Evolutionary conservation across 1,284 basidiomycete genomes (phyloP).

Genomic region (Butyriboletus appendiculatus): DNA sequence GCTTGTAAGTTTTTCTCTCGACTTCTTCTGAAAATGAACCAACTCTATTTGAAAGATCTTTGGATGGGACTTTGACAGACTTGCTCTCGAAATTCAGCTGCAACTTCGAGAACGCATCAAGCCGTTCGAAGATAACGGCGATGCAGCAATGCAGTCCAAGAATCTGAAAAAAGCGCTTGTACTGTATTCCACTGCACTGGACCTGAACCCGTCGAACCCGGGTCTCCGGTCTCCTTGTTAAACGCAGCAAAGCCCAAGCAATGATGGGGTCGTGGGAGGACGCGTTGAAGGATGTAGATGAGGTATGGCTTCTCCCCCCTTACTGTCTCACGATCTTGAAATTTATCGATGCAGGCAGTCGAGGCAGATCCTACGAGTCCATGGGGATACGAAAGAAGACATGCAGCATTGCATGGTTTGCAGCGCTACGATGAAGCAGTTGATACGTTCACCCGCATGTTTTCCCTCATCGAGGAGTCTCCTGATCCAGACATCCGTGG

Average conservation of each 20-base stretch:
- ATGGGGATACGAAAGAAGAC: slow-evolving; percentile 5
- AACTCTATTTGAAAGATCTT: slow-evolving; percentile 5
- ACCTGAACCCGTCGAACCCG: not conserved
- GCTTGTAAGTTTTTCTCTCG: not conserved
- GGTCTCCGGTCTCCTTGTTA: slow-evolving; percentile 7
- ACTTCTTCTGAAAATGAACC: not conserved
- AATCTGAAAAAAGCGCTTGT: not conserved
- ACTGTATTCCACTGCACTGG: slow-evolving; percentile 1
- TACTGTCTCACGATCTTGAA: not conserved
- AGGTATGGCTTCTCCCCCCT: not conserved
- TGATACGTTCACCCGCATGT: not conserved
- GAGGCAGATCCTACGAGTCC: not conserved
- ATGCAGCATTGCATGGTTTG: slow-evolving; percentile 2
- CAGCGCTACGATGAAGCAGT: slow-evolving; percentile 9
- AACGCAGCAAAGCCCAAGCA: slow-evolving; percentile 11
- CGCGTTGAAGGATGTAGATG: slow-evolving; percentile 4
- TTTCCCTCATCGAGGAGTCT: slow-evolving; percentile 1
- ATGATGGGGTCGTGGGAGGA: not conserved
- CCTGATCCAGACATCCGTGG: not conserved
- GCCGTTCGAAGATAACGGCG: not conserved
- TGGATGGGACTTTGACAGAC: slow-evolving; percentile 3
- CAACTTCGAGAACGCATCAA: not conserved
- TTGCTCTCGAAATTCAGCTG: not conserved
- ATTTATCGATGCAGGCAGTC: not conserved
- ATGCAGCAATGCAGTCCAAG: not conserved